Percentiles rank a stretch among this genome's conserved stretches.
phyloP scores from a whole-genome alignment of 768 basidiomycete genomes.

The Cyclocybe aegerita region DNA sequence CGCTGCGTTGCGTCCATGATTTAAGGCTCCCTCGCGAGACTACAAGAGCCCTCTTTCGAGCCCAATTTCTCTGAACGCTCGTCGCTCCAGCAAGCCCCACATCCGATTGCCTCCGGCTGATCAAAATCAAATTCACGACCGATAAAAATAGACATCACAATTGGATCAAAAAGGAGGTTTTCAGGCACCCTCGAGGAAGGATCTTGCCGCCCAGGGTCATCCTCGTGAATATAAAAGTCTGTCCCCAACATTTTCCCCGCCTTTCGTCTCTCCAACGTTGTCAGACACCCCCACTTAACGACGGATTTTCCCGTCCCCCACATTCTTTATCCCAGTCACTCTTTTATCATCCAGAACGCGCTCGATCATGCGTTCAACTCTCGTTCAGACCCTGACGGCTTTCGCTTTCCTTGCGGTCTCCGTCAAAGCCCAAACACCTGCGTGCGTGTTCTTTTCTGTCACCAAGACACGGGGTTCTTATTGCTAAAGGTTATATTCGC shows the following conservation, averaged over 20 bases:
- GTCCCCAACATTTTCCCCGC: neutral
- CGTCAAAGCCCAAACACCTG: conserved; percentile 29
- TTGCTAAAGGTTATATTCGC: neutral
- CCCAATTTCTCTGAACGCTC: too few species aligned
- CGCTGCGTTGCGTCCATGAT: too few species aligned
- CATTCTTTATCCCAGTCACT: conserved; percentile 19
- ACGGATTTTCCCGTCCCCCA: neutral
- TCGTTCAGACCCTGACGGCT: conserved; percentile 10
- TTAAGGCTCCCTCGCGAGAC: too few species aligned
- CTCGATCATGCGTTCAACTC: conserved; percentile 14
- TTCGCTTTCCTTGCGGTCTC: conserved; percentile 17
- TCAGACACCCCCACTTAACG: too few species aligned
- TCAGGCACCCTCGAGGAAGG: too few species aligned
- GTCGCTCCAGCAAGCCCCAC: too few species aligned
- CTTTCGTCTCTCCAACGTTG: neutral
- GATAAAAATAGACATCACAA: too few species aligned
- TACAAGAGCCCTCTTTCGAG: too few species aligned
- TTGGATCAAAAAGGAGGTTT: neutral
- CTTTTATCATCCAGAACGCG: conserved; percentile 8
- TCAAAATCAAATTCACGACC: too few species aligned
- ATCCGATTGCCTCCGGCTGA: too few species aligned
- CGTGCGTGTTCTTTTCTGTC: conserved; percentile 15
- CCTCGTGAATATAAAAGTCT: neutral
- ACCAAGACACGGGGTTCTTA: neutral
- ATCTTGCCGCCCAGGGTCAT: neutral